phyloP scores from a whole-genome alignment of 768 basidiomycete genomes.

The Lentinula guzmanii region DNA sequence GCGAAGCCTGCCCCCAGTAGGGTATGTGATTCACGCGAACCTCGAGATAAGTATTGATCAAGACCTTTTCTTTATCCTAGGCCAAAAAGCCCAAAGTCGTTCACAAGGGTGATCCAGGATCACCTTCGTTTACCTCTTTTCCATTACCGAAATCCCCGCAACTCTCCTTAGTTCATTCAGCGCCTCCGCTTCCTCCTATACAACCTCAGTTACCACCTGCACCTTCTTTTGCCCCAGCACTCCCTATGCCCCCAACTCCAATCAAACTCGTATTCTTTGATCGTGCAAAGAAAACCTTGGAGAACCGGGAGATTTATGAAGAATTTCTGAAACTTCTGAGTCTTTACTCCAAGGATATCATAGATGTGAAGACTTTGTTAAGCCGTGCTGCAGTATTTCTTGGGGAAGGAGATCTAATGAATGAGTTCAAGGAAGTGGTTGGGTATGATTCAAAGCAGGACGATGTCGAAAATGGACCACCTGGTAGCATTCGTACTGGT shows the following conservation, averaged over 20 bases:
- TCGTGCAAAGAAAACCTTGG: constrained; percentile 76
- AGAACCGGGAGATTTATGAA: constrained; percentile 74
- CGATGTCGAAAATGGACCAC: constrained; percentile 62
- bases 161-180: constrained; percentile 23
- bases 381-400: constrained; percentile 79
- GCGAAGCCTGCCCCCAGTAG: constrained; percentile 40
- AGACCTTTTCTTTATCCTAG: constrained; percentile 22
- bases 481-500: constrained; percentile 70
- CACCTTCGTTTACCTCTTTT: constrained; percentile 48
- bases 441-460: constrained; percentile 69
- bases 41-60: no score
- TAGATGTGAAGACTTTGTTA: constrained; percentile 78
- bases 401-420: constrained; percentile 72
- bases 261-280: constrained; percentile 95
- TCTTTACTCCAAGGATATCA: constrained; percentile 87
- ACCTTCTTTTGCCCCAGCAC: constrained; percentile 7
- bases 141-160: constrained; percentile 38
- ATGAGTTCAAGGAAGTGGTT: constrained; percentile 82
- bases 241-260: constrained; percentile 29
- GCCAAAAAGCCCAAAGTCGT: constrained; percentile 59
- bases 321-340: constrained; percentile 93
- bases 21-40: constrained; percentile 24
- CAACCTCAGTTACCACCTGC: constrained; percentile 18
- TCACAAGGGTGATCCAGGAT: constrained; percentile 53
- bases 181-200: constrained; percentile 16